Conservation (phyloP, 805 yeast species). For the Kodamaea laetipori region DNA sequence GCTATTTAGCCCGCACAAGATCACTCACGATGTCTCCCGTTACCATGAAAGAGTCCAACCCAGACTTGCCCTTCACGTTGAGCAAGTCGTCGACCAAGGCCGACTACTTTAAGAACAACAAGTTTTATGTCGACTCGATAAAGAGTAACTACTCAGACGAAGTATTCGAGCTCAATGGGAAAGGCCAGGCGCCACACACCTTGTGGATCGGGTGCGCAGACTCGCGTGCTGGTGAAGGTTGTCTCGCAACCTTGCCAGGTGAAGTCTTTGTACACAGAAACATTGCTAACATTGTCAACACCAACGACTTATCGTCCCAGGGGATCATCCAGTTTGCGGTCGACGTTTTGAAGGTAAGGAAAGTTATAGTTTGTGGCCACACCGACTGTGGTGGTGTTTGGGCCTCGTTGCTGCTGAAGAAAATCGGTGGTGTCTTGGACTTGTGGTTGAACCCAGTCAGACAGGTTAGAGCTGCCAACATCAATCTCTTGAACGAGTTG, state of each 20-base stretch:
- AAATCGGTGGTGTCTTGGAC: slow-evolving; percentile 68
- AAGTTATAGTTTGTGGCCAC: slow-evolving; percentile 88
- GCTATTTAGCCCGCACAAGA: not conserved
- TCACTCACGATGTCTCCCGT: slow-evolving; percentile 6
- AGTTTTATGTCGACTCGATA: slow-evolving; percentile 47
- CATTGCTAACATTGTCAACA: slow-evolving; percentile 76
- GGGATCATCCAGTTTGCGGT: slow-evolving; percentile 88
- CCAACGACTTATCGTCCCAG: slow-evolving; percentile 70
- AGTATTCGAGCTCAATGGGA: slow-evolving; percentile 63
- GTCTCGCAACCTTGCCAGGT: slow-evolving; percentile 81
- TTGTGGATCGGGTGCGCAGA: slow-evolving; percentile 95
- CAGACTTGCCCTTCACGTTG: slow-evolving; percentile 48
- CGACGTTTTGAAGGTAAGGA: slow-evolving; percentile 76
- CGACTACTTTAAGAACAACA: slow-evolving; percentile 53
- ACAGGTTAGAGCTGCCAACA: slow-evolving; percentile 65
- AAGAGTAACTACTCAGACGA: slow-evolving; percentile 52
- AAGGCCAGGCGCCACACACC: slow-evolving; percentile 91
- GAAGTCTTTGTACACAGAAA: slow-evolving; percentile 88
- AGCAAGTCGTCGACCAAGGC: slow-evolving; percentile 48
- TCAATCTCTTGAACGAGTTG: slow-evolving; percentile 49
- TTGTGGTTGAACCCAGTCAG: slow-evolving; percentile 72
- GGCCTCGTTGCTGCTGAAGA: slow-evolving; percentile 69
- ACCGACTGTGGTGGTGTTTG: slow-evolving; percentile 93
- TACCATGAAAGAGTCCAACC: slow-evolving; percentile 1
- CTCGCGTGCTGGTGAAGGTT: slow-evolving; percentile 81